Conservation (phyloP, 2,329 filamentous ascomycete genomes). For the Botrytis fabae region DNA sequence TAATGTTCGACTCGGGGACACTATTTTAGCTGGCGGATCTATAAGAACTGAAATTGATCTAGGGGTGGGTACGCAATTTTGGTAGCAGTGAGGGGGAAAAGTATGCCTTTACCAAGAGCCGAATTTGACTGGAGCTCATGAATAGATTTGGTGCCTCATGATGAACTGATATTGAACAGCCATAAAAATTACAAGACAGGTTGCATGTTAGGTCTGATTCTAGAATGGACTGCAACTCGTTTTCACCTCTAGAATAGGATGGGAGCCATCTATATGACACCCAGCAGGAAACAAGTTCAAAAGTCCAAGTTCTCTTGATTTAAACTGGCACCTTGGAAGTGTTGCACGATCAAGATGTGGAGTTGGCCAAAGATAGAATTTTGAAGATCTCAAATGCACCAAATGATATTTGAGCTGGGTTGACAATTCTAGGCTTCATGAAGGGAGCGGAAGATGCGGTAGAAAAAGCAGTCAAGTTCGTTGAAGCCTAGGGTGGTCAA, state of each 20-base stretch:
- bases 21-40: no score
- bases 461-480: not conserved
- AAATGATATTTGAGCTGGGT: not conserved
- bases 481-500: not conserved
- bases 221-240: not conserved
- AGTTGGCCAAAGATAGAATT: not conserved
- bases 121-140: not conserved
- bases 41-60: no score
- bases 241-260: not conserved
- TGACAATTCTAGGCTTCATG: not conserved
- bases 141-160: not conserved
- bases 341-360: not conserved
- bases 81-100: no score
- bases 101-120: no score
- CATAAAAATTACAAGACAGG: not conserved
- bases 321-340: not conserved
- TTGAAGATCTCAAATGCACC: not conserved
- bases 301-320: not conserved
- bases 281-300: not conserved
- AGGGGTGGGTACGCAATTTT: no score
- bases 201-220: not conserved
- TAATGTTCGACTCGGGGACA: no score
- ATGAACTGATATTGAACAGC: not conserved
- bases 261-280: not conserved
- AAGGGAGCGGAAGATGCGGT: not conserved